These are phyloP conservation scores for Starmera dryadoides DNA, from an alignment of 805 yeast genomes.

Conservation along the genomic window DNA sequence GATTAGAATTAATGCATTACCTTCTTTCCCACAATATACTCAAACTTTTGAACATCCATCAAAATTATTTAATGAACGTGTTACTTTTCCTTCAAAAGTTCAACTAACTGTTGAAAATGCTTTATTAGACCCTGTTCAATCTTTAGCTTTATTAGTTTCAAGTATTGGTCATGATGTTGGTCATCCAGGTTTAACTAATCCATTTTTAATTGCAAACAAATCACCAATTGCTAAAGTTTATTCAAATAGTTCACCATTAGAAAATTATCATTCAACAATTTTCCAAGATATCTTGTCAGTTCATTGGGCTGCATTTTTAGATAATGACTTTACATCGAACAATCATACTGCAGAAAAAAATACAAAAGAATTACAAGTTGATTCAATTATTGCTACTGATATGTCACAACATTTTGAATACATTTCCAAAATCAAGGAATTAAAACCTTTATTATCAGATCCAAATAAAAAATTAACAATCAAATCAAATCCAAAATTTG, in stretches of 20 bases:
- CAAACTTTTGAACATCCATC: slow-evolving; percentile 13
- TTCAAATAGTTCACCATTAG: slow-evolving; percentile 65
- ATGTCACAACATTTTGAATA: slow-evolving; percentile 85
- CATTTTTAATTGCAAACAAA: slow-evolving; percentile 47
- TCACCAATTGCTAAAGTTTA: slow-evolving; percentile 61
- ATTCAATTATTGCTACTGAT: slow-evolving; percentile 73
- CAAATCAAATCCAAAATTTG: slow-evolving; percentile 13
- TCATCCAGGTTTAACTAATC: slow-evolving; percentile 93
- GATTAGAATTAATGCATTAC: slow-evolving; percentile 18
- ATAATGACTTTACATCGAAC: slow-evolving; percentile 8
- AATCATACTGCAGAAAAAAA: slow-evolving; percentile 11
- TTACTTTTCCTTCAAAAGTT: background rate
- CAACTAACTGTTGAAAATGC: slow-evolving; percentile 1
- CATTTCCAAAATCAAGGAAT: slow-evolving; percentile 42
- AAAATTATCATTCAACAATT: slow-evolving; percentile 70
- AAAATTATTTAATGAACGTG: background rate
- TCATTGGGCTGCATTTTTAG: slow-evolving; percentile 40
- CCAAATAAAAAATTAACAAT: slow-evolving; percentile 5
- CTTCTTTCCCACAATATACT: slow-evolving; percentile 14
- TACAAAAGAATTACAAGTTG: slow-evolving; percentile 23
- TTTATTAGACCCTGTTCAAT: slow-evolving; percentile 31
- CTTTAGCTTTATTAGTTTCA: slow-evolving; percentile 60
- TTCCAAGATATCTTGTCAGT: slow-evolving; percentile 44
- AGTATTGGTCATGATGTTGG: slow-evolving; percentile 95
- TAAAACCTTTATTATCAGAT: slow-evolving; percentile 16